Conservation (phyloP, 176 grass and related monocot genomes). For the Miscanthus lutarioriparius region DNA sequence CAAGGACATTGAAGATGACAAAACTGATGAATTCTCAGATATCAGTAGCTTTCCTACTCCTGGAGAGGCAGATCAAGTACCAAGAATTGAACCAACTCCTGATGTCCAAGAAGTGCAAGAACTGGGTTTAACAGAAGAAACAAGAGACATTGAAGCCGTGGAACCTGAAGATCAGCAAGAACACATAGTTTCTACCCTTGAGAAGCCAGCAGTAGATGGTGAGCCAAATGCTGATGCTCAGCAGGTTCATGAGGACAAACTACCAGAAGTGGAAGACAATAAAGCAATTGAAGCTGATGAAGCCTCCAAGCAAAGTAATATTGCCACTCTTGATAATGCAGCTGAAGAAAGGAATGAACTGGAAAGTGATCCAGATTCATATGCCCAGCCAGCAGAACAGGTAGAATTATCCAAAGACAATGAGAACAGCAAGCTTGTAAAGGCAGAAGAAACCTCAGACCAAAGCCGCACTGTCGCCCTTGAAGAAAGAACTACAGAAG, state of each 20-base stretch:
- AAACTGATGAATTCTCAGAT: slow-evolving; percentile 16
- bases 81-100: neutral
- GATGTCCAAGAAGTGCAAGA: slow-evolving; percentile 31
- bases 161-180: slow-evolving; percentile 27
- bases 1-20: slow-evolving; percentile 18
- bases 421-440: slow-evolving; percentile 10
- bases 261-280: slow-evolving; percentile 31
- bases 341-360: slow-evolving; percentile 31
- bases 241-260: slow-evolving; percentile 20
- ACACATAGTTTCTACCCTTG: slow-evolving; percentile 24
- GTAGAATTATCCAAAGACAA: slow-evolving; percentile 16
- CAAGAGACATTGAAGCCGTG: neutral
- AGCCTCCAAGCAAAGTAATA: slow-evolving; percentile 18
- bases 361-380: slow-evolving; percentile 22
- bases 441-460: slow-evolving; percentile 27
- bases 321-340: slow-evolving; percentile 6
- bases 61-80: slow-evolving; percentile 15
- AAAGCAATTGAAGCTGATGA: slow-evolving; percentile 35
- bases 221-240: slow-evolving; percentile 32
- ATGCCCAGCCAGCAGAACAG: slow-evolving; percentile 29
- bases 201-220: slow-evolving; percentile 19
- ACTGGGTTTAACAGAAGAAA: slow-evolving; percentile 27
- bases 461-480: neutral
- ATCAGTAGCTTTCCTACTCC: neutral
- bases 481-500: slow-evolving; percentile 28